These are phyloP conservation scores for Xylaria cubensis DNA, from an alignment of 495 filamentous ascomycete genomes.

Conservation along the genomic window DNA sequence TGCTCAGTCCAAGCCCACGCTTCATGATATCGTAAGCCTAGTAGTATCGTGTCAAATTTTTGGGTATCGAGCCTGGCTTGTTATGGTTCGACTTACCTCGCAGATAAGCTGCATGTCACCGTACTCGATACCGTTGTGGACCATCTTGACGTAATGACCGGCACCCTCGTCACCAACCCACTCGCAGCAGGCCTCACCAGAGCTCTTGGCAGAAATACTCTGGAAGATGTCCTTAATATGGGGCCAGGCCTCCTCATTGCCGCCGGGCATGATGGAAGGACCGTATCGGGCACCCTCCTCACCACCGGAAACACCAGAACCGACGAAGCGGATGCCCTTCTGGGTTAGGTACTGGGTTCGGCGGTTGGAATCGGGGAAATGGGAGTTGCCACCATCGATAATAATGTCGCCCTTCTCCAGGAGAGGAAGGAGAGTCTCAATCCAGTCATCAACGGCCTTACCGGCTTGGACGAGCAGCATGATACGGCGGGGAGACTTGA, in stretches of 20 bases:
- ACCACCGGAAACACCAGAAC: slow-evolving; percentile 96
- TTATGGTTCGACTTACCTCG: slow-evolving; percentile 68
- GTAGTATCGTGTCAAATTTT: slow-evolving; percentile 29
- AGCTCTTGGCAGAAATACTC: slow-evolving; percentile 94
- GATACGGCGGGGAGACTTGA: slow-evolving; percentile 93
- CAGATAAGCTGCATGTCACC: slow-evolving; percentile 99
- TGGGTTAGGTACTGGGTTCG: slow-evolving; percentile 79
- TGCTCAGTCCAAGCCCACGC: slow-evolving; percentile 82
- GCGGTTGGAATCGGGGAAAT: slow-evolving; percentile 98
- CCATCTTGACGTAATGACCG: slow-evolving; percentile 99
- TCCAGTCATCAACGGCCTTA: slow-evolving; percentile 97
- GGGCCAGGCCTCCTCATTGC: slow-evolving; percentile 97
- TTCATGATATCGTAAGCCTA: slow-evolving; percentile 99
- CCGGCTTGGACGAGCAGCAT: slow-evolving; percentile 99
- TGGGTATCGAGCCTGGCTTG: slow-evolving; percentile 1
- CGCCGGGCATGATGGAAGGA: slow-evolving; percentile 97
- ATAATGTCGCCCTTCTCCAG: slow-evolving; percentile 95
- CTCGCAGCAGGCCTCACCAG: slow-evolving; percentile 95
- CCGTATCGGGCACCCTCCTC: slow-evolving; percentile 99
- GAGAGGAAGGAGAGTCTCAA: slow-evolving; percentile 89
- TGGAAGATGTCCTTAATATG: slow-evolving; percentile 99
- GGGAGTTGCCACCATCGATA: slow-evolving; percentile 99
- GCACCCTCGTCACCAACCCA: slow-evolving; percentile 99
- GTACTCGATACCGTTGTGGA: slow-evolving; percentile 99
- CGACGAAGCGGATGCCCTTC: slow-evolving; percentile 96